Evolutionary conservation across 1,139 yeast species (phyloP).

Genomic region (Yamadazyma atlantica): DNA sequence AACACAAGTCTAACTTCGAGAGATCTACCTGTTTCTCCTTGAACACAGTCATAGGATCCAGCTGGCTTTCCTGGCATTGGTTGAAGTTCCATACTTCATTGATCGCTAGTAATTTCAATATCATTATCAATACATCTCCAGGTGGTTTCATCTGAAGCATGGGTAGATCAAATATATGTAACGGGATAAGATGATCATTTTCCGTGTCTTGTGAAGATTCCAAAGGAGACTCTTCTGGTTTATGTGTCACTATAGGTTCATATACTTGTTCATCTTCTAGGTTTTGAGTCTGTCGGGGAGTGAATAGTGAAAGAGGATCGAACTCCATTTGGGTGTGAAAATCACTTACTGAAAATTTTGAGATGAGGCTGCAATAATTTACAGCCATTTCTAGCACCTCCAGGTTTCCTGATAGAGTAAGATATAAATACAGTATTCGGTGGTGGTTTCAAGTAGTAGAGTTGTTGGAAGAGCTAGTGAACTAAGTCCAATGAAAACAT

Average conservation of each 20-base stretch:
- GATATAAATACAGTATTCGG: too few species aligned
- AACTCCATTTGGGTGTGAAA: conserved; percentile 26
- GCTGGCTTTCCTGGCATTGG: conserved; percentile 10
- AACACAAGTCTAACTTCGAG: conserved; percentile 21
- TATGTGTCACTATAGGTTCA: neutral
- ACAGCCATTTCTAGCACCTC: too few species aligned
- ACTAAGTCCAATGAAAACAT: too few species aligned
- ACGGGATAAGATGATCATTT: conserved; percentile 29
- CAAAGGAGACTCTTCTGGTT: conserved; percentile 10
- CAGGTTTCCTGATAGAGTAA: too few species aligned
- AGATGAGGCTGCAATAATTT: conserved; percentile 4
- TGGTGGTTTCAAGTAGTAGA: too few species aligned
- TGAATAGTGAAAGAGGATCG: conserved; percentile 45
- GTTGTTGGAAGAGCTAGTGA: too few species aligned
- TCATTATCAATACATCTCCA: conserved; percentile 37
- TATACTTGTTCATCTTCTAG: conserved; percentile 1
- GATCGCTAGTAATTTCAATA: conserved; percentile 53
- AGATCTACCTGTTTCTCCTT: conserved; percentile 19
- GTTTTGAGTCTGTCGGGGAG: conserved; percentile 19
- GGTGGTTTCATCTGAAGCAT: conserved; percentile 49
- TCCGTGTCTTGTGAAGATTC: conserved; percentile 4
- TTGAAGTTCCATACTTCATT: conserved; percentile 56
- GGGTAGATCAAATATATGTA: conserved; percentile 73
- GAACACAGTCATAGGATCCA: conserved; percentile 14
- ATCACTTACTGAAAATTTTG: conserved; percentile 1